Percentiles rank a stretch among this genome's conserved stretches.
Evolutionary conservation across 768 basidiomycete species (phyloP).

Genomic region (Hygrophorus pudorinus): DNA sequence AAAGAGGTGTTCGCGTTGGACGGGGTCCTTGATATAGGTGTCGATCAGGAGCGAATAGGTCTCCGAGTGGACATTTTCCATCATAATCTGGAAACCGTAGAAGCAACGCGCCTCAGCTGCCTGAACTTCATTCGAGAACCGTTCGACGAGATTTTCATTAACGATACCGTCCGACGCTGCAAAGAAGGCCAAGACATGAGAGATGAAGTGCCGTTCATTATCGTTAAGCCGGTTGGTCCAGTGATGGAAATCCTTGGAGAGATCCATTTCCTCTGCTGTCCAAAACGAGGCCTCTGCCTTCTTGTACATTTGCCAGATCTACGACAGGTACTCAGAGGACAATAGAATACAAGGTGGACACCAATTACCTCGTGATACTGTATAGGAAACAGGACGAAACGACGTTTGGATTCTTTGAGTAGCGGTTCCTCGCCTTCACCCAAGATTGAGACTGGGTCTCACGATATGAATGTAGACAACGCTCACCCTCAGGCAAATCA

Average conservation of each 20-base stretch:
- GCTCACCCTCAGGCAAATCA: constrained; percentile 38
- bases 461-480: neutral
- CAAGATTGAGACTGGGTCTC: neutral
- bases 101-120: constrained; percentile 90
- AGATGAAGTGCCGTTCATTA: constrained; percentile 82
- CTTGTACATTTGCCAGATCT: constrained; percentile 98
- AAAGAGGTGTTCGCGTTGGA: constrained; percentile 73
- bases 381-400: constrained; percentile 94
- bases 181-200: constrained; percentile 91
- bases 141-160: constrained; percentile 90
- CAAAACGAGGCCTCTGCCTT: constrained; percentile 89
- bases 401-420: constrained; percentile 60
- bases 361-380: constrained; percentile 75
- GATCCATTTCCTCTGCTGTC: constrained; percentile 88
- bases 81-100: constrained; percentile 98
- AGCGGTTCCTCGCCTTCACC: constrained; percentile 68
- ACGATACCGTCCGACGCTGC: constrained; percentile 94
- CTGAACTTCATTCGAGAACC: constrained; percentile 89
- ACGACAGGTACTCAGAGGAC: neutral
- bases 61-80: constrained; percentile 96
- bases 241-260: constrained; percentile 75
- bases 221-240: constrained; percentile 76
- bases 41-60: constrained; percentile 95
- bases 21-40: constrained; percentile 81
- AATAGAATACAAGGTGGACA: neutral